Evolutionary conservation across 2,329 filamentous ascomycete species (phyloP).

Genomic region (Colletotrichum melonis): DNA sequence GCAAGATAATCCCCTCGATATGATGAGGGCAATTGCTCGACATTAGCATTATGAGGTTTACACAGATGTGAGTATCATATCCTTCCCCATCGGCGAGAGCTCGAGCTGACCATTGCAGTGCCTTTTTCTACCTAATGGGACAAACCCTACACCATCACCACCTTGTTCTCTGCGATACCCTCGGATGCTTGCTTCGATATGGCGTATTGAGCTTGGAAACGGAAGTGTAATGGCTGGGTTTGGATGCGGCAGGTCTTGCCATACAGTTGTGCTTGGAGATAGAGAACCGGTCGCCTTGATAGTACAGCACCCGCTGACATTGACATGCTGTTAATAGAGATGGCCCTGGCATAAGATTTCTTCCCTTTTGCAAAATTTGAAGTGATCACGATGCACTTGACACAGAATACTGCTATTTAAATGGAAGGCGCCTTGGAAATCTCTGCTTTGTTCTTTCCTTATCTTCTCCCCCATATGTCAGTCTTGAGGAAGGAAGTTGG

Average conservation of each 20-base stretch:
- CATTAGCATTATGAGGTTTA: neutral
- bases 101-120: neutral
- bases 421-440: neutral
- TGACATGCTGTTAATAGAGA: neutral
- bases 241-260: neutral
- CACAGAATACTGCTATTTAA: accelerated
- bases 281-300: neutral
- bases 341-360: neutral
- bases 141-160: neutral
- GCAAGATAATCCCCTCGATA: neutral
- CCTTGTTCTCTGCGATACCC: neutral
- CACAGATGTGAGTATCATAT: neutral
- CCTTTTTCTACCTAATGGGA: neutral
- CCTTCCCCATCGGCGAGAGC: neutral
- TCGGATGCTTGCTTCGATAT: neutral
- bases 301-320: neutral
- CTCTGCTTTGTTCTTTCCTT: neutral
- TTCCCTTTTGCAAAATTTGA: neutral
- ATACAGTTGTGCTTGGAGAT: neutral
- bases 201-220: neutral
- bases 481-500: neutral
- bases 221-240: neutral
- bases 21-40: neutral
- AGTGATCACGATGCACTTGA: neutral
- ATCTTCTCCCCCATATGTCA: neutral